phyloP scores from a whole-genome alignment of 371 early-diverging fungal genomes.

The Mortierella sp. region DNA sequence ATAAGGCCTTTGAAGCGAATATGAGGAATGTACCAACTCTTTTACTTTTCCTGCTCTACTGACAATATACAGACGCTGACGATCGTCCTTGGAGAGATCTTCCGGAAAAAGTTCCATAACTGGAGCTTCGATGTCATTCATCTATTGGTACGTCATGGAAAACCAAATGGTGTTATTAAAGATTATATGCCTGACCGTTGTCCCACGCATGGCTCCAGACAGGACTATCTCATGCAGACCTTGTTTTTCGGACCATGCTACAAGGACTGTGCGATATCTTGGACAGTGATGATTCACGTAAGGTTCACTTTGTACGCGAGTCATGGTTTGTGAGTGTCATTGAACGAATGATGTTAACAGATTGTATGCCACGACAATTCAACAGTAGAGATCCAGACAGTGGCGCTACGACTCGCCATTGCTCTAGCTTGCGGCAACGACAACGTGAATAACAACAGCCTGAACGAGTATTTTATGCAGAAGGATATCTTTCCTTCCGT shows the following conservation, averaged over 20 bases:
- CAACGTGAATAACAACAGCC: conserved; percentile 68
- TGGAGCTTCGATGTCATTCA: conserved; percentile 67
- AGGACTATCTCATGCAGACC: conserved; percentile 63
- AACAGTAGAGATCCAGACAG: conserved; percentile 37
- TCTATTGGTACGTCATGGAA: conserved; percentile 58
- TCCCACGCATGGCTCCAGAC: conserved; percentile 34
- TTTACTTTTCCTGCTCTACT: not conserved
- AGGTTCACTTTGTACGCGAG: too few relatives aligned
- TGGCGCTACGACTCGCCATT: conserved; percentile 58
- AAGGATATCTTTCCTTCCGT: conserved; percentile 58
- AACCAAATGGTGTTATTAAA: not conserved
- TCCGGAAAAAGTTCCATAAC: conserved; percentile 62
- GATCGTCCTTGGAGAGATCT: conserved; percentile 61
- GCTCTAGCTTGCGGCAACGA: conserved; percentile 66
- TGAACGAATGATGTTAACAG: too few relatives aligned
- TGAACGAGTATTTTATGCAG: conserved; percentile 70
- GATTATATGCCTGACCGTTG: too few relatives aligned
- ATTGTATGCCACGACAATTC: too few relatives aligned
- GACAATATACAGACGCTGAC: conserved; percentile 43
- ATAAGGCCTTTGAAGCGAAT: too few relatives aligned
- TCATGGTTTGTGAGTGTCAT: too few relatives aligned
- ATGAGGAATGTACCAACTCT: conserved; percentile 4
- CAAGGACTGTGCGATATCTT: conserved; percentile 41
- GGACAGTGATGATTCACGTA: conserved; percentile 41
- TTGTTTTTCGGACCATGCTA: conserved; percentile 57